Base-by-base conservation (phyloP, 345 rosid species). In the Melastoma malabathricum region DNA sequence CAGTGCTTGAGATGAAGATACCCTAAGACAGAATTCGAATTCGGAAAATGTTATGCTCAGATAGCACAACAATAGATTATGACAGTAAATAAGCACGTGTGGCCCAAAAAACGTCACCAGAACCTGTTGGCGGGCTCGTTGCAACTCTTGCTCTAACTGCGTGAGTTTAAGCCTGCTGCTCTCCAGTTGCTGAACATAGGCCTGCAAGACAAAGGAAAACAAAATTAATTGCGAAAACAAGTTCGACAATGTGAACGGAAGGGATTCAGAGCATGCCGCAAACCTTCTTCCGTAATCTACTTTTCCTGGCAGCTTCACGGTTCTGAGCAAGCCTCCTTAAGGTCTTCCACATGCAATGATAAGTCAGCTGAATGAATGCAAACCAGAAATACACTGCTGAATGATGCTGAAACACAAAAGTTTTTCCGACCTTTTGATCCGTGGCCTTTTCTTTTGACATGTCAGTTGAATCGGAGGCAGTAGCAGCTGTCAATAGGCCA, bases 271-370 rank as follows among this genome's bases (percentile, higher is more conserved):
- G 41, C 41, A 34, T 34, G 10, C 9, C 2, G 12, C 41, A 34
- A 9, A 90, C 96, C 65, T 90, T 90, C 71, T 90, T 90, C 75
- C 98, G 77, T 59, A 90, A 64, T 61, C 96, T 78, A 63, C 96
- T 90, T 72, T 90, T 90, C 58, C 98, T 80, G 25, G 98, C 98
- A 44, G 98, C 98, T 77, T 90, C 98, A 14, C 98, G 94, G 69
- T 90, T 90, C 69, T 90, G 98, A 62, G 96, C 96, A 68, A 90
- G 98, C 69, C 96, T 82, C 43, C 96, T 83, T 50, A 84, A 61
- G 1, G 93, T 86, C 96, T 90, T 78, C 38, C 34, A 52, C 57
- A 62, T 50, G 34, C 18, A 22, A 51, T 10, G 44, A n/a, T 12
- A 51, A 51, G 41, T 22, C 44, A 51, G 13, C 22, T 34, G 41